A percentile compares a stretch with the other conserved stretches of the same genome.
phyloP scores from a whole-genome alignment of 2,329 filamentous ascomycete species.

The Botryotinia globosa region DNA sequence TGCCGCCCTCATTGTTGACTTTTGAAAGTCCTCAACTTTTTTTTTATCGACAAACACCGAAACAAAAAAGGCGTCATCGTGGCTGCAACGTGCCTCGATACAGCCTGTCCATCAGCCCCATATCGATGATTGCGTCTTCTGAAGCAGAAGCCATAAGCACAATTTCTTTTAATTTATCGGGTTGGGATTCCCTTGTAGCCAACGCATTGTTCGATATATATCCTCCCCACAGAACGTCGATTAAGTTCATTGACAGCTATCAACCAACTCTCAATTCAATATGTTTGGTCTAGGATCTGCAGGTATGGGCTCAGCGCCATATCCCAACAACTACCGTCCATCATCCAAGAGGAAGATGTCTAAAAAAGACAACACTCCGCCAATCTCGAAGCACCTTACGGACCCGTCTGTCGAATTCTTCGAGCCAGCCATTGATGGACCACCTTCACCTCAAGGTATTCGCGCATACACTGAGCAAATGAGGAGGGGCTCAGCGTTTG shows the following conservation, averaged over 20 bases:
- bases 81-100: constrained; percentile 21
- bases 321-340: neutral
- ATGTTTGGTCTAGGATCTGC: constrained; percentile 19
- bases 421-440: constrained; percentile 58
- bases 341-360: constrained; percentile 14
- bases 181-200: constrained; percentile 14
- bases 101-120: constrained; percentile 5
- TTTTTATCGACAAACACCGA: constrained; percentile 13
- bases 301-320: constrained; percentile 6
- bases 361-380: constrained; percentile 7
- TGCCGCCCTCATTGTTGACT: constrained; percentile 17
- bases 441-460: constrained; percentile 58
- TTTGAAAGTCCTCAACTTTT: constrained; percentile 5
- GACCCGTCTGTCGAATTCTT: constrained; percentile 44
- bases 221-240: constrained; percentile 18
- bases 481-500: constrained; percentile 51
- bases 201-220: constrained; percentile 20
- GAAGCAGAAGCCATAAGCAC: constrained; percentile 20
- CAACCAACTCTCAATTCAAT: constrained; percentile 2
- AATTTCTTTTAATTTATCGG: constrained; percentile 15
- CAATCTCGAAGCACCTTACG: constrained; percentile 4
- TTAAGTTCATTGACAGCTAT: constrained; percentile 14
- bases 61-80: constrained; percentile 20
- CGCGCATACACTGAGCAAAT: constrained; percentile 58
- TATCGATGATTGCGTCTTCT: constrained; percentile 21